A percentile compares a stretch with the other conserved stretches of the same genome.
phyloP scores from a whole-genome alignment of 768 basidiomycete genomes.

The Lactifluus hygrophoroides region DNA sequence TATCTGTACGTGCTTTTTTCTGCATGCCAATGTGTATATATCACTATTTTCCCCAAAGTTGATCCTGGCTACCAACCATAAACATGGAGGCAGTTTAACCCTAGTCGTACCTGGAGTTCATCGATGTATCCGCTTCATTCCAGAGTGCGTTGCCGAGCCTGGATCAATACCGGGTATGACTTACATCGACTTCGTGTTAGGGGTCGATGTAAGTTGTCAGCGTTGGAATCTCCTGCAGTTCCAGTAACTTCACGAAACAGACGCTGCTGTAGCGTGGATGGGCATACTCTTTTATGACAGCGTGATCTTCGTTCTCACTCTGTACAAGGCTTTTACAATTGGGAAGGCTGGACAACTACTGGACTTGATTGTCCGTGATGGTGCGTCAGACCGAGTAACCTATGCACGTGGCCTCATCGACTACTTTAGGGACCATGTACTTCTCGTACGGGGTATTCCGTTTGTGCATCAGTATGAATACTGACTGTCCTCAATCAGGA shows the following conservation, averaged over 20 bases:
- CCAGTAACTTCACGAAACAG: background rate
- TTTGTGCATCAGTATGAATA: too few species aligned
- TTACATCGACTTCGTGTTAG: background rate
- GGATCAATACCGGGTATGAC: too few species aligned
- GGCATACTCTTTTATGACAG: constrained; percentile 5
- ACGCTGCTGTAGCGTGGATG: constrained; percentile 1
- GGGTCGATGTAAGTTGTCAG: background rate
- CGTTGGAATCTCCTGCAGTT: too few species aligned
- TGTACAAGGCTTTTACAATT: constrained; percentile 6
- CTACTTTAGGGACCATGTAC: constrained; percentile 5
- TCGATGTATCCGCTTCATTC: too few species aligned
- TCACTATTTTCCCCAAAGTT: background rate
- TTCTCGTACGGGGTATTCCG: background rate
- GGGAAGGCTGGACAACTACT: background rate
- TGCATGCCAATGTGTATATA: too few species aligned
- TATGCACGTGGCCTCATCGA: background rate
- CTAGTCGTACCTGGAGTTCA: too few species aligned
- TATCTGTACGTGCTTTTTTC: background rate
- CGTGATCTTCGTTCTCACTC: constrained; percentile 5
- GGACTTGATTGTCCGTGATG: background rate
- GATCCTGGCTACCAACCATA: too few species aligned
- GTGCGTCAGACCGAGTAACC: background rate
- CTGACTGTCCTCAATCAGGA: background rate
- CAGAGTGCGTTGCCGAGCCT: too few species aligned
- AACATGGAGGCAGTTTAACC: too few species aligned